These are phyloP conservation scores for Mycocentrospora acerina DNA, from an alignment of 2,329 filamentous ascomycete species.

Conservation along the genomic window DNA sequence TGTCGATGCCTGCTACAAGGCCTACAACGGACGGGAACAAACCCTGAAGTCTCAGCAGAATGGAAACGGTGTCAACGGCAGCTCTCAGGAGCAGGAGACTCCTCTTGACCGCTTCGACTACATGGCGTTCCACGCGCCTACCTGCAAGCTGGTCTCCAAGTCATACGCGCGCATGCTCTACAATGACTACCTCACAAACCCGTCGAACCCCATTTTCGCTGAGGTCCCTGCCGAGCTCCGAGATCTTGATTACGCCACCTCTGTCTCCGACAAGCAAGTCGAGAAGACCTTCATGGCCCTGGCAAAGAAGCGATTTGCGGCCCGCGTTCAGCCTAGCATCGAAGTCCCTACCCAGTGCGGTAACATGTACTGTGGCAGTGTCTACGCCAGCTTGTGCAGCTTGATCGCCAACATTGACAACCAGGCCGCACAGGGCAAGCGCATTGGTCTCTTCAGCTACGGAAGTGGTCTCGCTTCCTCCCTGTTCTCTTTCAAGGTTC, in stretches of 20 bases:
- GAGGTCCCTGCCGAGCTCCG: conserved; percentile 53
- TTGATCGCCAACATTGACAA: conserved; percentile 50
- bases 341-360: conserved; percentile 55
- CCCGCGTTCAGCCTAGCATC: conserved; percentile 53
- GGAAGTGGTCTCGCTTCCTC: conserved; percentile 55
- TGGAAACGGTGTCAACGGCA: conserved; percentile 40
- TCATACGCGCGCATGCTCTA: conserved; percentile 55
- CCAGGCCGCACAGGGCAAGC: conserved; percentile 52
- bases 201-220: conserved; percentile 51
- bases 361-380: conserved; percentile 58
- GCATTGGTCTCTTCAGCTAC: conserved; percentile 55
- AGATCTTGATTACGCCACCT: conserved; percentile 49
- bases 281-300: conserved; percentile 57
- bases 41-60: conserved; percentile 49
- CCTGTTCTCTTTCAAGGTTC: conserved; percentile 53
- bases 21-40: conserved; percentile 53
- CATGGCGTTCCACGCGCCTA: conserved; percentile 58
- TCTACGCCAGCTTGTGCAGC: conserved; percentile 53
- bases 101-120: conserved; percentile 56
- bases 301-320: conserved; percentile 54
- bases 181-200: conserved; percentile 54
- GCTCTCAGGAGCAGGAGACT: conserved; percentile 44
- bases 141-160: conserved; percentile 58
- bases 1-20: conserved; percentile 56
- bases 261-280: conserved; percentile 53